A percentile compares a stretch with the other conserved stretches of the same genome.
Conservation (phyloP, 345 rosid species). For the Capsella bursapastoris region DNA sequence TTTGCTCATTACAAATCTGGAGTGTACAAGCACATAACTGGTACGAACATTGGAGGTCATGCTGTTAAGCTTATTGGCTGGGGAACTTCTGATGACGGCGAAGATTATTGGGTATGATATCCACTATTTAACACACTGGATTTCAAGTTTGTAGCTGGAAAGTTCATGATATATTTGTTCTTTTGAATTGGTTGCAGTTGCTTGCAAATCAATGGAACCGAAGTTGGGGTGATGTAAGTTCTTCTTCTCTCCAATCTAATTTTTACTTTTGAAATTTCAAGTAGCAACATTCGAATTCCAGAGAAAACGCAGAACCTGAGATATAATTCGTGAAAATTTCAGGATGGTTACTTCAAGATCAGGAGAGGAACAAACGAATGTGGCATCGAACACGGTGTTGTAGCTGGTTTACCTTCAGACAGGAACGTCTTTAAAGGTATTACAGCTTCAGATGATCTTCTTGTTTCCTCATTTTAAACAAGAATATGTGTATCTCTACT, state of each 20-base stretch:
- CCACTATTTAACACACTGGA: conserved; percentile 1
- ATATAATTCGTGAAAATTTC: conserved; percentile 25
- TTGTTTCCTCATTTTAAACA: conserved; percentile 52
- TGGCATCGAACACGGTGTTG: conserved; percentile 75
- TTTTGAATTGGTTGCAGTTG: conserved; percentile 59
- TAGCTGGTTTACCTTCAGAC: conserved; percentile 81
- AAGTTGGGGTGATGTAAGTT: conserved; percentile 92
- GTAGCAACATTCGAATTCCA: neutral
- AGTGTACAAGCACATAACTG: conserved; percentile 82
- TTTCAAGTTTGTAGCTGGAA: neutral
- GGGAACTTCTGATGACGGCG: conserved; percentile 92
- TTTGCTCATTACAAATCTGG: conserved; percentile 96
- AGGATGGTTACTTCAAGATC: conserved; percentile 94
- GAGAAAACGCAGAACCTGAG: neutral
- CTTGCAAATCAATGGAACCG: conserved; percentile 94
- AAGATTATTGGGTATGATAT: conserved; percentile 86
- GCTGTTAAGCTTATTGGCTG: conserved; percentile 97
- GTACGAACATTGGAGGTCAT: conserved; percentile 79
- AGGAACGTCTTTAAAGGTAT: conserved; percentile 65
- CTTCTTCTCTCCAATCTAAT: conserved; percentile 7
- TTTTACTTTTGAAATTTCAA: neutral
- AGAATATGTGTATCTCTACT: neutral
- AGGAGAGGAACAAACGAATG: conserved; percentile 87
- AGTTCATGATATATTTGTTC: conserved; percentile 1
- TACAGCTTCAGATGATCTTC: conserved; percentile 41